Base-by-base conservation (phyloP, 2,329 filamentous ascomycete genomes). In the Didymella exigua region DNA sequence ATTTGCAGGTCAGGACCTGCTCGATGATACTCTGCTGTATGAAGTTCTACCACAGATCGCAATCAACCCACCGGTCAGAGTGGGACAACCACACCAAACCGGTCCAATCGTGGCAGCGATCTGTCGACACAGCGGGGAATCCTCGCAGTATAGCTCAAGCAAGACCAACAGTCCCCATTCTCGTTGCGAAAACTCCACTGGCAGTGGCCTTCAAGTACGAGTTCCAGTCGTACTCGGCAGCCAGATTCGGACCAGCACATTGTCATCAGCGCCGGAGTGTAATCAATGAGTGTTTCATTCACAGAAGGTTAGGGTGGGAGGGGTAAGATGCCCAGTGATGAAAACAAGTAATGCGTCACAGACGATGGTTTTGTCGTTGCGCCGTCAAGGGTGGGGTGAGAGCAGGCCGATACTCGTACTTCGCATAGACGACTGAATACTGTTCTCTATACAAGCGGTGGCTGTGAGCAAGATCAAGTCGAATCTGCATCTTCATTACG, bases 1-100 rank as follows among this genome's bases (percentile, higher is more conserved):
- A 40, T 56, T 75, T 76, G 0, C 65, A 69, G 16, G 76, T 54
- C 3, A 58, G 44, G 8, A 58, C 53, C 30, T 77, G 76, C 14
- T 73, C 61, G 2, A 78, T 37, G 5, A 70, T 55, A 1, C 67
- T 59, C 13, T 29, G 19, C 0, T 63, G 70, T 0, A 68, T 69
- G 11, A 75, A 70, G 48, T 77, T 68, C 37, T 71, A 56, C 2
- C 77, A 51, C 2, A 62, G 42, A 7, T 60, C 29, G 48, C 60
- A 61, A n/a, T 70, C 59, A 24, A 69, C 19, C 10, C 63, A 61
- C 5, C 61, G 59, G 31, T 66, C 55, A 11, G 43, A 41, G n/a
- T 50, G 31, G 3, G 60, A 34, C 7, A 54, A 42, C 58, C 56
- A 66, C 9, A 30, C 18, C 13, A 40, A 26, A 10, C 45, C 31